These are phyloP conservation scores for Cryptococcus hybrid DNA, from an alignment of 1,284 basidiomycete genomes.

Conservation along the genomic window DNA sequence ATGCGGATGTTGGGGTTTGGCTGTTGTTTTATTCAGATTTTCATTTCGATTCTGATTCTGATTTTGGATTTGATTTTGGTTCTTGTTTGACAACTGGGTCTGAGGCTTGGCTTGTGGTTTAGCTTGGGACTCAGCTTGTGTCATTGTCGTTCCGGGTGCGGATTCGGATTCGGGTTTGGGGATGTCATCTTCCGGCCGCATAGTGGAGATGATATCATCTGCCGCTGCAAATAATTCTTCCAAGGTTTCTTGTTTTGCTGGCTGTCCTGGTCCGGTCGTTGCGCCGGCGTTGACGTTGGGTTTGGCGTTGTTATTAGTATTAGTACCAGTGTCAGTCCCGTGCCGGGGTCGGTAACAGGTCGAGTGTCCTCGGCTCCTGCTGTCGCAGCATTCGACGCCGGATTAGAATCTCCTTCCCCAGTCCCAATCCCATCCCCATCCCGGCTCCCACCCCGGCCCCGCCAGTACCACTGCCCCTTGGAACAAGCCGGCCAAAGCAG, in stretches of 20 bases:
- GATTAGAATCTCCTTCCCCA: neutral
- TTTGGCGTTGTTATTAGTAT: neutral
- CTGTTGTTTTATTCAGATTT: too few species aligned
- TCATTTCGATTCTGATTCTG: neutral
- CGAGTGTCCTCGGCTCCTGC: neutral
- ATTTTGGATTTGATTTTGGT: neutral
- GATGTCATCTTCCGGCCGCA: neutral
- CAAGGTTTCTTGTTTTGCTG: neutral
- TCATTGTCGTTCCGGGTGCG: neutral
- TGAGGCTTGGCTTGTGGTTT: neutral
- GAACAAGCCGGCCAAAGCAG: slow-evolving; percentile 16
- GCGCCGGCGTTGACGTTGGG: neutral
- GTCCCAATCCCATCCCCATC: neutral
- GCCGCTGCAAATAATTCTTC: neutral
- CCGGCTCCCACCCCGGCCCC: neutral
- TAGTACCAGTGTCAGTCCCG: neutral
- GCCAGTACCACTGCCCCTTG: neutral
- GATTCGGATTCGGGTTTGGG: neutral
- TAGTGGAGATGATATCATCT: neutral
- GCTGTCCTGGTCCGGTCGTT: neutral
- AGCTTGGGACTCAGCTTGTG: neutral
- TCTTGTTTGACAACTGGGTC: neutral
- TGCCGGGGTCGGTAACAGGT: neutral
- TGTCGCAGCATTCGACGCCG: neutral
- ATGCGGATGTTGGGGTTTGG: neutral